phyloP scores from a whole-genome alignment of 257 asterid genomes.

The Striga asiatica region DNA sequence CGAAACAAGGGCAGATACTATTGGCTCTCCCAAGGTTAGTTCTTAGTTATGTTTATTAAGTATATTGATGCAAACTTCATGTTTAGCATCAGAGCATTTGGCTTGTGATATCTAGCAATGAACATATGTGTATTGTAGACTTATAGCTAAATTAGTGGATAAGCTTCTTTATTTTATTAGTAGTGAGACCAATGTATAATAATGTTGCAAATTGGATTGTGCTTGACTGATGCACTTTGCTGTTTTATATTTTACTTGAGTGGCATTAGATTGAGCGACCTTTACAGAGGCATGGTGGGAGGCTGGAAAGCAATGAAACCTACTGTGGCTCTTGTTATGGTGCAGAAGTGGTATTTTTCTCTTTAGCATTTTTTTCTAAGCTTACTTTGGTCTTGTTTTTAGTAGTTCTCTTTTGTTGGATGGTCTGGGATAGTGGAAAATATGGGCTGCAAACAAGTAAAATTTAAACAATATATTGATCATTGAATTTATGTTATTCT shows the following conservation, averaged over 20 bases:
- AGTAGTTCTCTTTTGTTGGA: background rate
- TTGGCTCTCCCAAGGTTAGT: constrained; percentile 82
- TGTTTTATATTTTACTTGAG: constrained; percentile 4
- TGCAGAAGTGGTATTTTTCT: constrained; percentile 67
- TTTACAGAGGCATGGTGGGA: constrained; percentile 90
- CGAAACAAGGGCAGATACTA: constrained; percentile 84
- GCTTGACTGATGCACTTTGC: constrained; percentile 15
- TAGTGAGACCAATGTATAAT: background rate
- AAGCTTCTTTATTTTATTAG: background rate
- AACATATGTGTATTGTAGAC: constrained; percentile 8
- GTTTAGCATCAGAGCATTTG: constrained; percentile 6
- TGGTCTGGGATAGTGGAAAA: constrained; percentile 7
- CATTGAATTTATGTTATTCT: background rate
- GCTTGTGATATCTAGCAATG: constrained; percentile 13
- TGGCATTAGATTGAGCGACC: constrained; percentile 62
- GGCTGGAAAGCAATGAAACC: constrained; percentile 95
- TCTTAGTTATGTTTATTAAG: constrained; percentile 4
- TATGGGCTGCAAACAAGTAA: background rate
- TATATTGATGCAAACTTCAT: background rate
- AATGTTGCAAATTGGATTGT: background rate
- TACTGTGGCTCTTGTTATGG: constrained; percentile 98
- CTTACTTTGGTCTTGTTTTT: background rate
- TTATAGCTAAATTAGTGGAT: background rate
- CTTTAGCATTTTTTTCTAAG: constrained; percentile 4
- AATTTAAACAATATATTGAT: background rate